Base-by-base conservation (phyloP, 192 early-diverging fungal genomes). In the Entrophospora sp. region DNA sequence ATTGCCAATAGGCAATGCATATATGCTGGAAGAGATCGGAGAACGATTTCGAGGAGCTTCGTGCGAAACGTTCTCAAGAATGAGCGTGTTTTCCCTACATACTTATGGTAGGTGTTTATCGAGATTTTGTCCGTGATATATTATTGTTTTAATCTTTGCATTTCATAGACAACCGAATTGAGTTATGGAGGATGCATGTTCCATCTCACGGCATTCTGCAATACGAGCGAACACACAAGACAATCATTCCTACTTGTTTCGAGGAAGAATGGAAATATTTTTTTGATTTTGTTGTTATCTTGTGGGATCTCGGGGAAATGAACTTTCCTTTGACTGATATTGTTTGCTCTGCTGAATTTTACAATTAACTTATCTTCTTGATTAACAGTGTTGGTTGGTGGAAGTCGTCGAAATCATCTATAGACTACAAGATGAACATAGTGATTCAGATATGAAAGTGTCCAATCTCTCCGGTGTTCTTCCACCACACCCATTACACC, bases 21-120 rank as follows among this genome's bases (percentile, higher is more conserved):
- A 45, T 32, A 62, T 62, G 61, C 9, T 62, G 18, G 61, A 62
- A 62, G 61, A 62, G 35, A 46, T 62, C 18, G 60, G 60, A 20
- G 60, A 62, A n/a, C 40, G 22, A 46, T 62, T 62, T 62, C 60
- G 60, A 46, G 60, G 28, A 22, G 60, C 30, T 32, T 62, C 43
- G 0, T 14, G 1, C 46, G 30, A 62, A 62, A 46, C 61, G 10
- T 62, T 62, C 13, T 43, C 61, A 31, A 62, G 20, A 46, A 20
- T 62, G 34, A 62, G 44, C 5, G 61, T 62, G 2, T 62, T 43
- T 43, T 62, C 61, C 18, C 3, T 62, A 31, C 44, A 62, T 12
- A 62, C 61, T 0, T 62, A 62, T 34, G 61, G 61, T 62, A 32
- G 35, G 61, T 46, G 30, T 46, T 45, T 46, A 13, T 16, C 22